These are phyloP conservation scores for Ilyonectria sp. DNA, from an alignment of 2,329 filamentous ascomycete species.

Conservation along the genomic window DNA sequence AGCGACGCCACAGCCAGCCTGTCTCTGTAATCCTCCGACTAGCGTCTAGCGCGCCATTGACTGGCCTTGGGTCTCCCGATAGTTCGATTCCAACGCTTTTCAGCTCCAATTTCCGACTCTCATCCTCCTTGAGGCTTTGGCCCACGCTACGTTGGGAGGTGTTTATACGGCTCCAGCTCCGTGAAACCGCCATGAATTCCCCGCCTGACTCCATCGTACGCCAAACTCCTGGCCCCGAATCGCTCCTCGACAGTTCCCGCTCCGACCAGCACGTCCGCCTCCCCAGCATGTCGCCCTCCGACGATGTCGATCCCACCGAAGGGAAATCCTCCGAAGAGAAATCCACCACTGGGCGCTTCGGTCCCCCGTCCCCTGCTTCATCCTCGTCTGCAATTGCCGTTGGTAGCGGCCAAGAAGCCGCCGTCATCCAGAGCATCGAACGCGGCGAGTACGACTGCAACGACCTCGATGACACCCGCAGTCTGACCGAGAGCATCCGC, in stretches of 20 bases:
- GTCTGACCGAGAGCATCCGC: constrained; percentile 60
- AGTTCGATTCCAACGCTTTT: constrained; percentile 15
- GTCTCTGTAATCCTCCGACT: constrained; percentile 10
- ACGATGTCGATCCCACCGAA: constrained; percentile 3
- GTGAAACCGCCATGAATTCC: constrained; percentile 42
- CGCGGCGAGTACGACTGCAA: constrained; percentile 49
- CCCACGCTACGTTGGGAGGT: constrained; percentile 3
- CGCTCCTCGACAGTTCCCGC: constrained; percentile 2
- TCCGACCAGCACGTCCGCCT: constrained; percentile 15
- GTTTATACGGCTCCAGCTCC: constrained; percentile 11
- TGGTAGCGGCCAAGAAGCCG: constrained; percentile 49
- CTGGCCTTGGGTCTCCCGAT: constrained; percentile 8
- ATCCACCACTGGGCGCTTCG: constrained; percentile 21
- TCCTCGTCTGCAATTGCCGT: constrained; percentile 51
- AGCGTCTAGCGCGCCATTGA: constrained; percentile 29
- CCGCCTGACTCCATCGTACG: constrained; percentile 43
- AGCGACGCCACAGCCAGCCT: constrained; percentile 4
- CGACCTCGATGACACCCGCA: constrained; percentile 55
- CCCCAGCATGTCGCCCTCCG: constrained; percentile 21
- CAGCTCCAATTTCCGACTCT: constrained; percentile 5
- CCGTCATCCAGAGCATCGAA: constrained; percentile 52
- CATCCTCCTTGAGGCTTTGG: constrained; percentile 22
- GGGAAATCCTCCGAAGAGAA: background rate
- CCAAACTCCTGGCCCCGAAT: constrained; percentile 18
- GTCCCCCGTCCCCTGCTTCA: constrained; percentile 48